Evolutionary conservation across 2,329 filamentous ascomycete genomes (phyloP), one percentile per base, ranked within the genome.

Genomic region (Microdochium nivale): DNA sequence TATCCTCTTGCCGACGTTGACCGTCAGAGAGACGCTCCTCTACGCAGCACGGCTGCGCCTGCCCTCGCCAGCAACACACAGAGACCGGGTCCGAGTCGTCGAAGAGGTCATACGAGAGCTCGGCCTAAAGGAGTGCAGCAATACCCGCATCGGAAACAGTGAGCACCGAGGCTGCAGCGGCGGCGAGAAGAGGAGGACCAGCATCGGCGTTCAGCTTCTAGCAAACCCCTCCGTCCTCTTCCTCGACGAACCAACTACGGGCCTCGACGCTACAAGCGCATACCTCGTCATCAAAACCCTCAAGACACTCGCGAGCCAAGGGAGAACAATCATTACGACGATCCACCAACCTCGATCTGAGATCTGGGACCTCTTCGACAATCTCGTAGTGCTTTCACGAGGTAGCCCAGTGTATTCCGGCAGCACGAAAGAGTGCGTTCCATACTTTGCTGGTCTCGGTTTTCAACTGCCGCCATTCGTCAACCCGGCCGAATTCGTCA

Each of bases 311-410:
- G 84, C 86, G 0, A 72, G 73, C 33, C 85, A 85, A 61, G 86
- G 86, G 0, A 72, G 86, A 24, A 90, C 86, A 0, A 75, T 90
- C 51, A 78, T 90, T 14, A 84, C 83, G 0, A 89, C 86, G 0
- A 87, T 91, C 33, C 87, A 91, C 62, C 85, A 89, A 55, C 87
- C 87, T 21, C 76, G 87, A 21, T 89, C 86, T 0, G 87, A 90
- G 63, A 90, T 91, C 14, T 91, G 87, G 86, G 77, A 80, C 30
- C 74, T 90, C 16, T 88, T 91, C 60, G 87, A 90, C 63, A 81
- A 83, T 53, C 72, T 90, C 8, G 72, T 90, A 10, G 73, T 91
- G 13, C 65, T 91, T 2, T 83, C 85, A 1, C 78, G 75, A 58
- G 87, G 87, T 0, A 79, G 77, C 32, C 80, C 84, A 0, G 78